phyloP scores from a whole-genome alignment of 192 early-diverging fungal species.

The Paraglomus occultum region DNA sequence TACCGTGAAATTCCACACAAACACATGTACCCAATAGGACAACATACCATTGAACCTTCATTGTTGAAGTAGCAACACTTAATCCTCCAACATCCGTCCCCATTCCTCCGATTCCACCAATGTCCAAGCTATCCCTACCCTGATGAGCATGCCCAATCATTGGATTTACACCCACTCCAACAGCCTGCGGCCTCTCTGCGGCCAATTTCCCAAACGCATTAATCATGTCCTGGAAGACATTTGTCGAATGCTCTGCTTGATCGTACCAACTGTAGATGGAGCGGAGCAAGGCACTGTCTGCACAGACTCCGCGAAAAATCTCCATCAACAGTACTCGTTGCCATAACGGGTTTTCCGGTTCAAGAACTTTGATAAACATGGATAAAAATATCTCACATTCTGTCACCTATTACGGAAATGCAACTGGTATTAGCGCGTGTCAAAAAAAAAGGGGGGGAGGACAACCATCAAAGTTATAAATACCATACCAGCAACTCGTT shows the following conservation, averaged over 20 bases:
- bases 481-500: slow-evolving; percentile 60
- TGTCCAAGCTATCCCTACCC: slow-evolving; percentile 41
- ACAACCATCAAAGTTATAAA: not conserved
- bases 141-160: slow-evolving; percentile 30
- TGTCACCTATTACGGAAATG: slow-evolving; percentile 50
- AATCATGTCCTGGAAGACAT: slow-evolving; percentile 81
- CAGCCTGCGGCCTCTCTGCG: slow-evolving; percentile 62
- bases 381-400: slow-evolving; percentile 96
- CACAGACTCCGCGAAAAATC: slow-evolving; percentile 67
- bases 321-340: slow-evolving; percentile 80
- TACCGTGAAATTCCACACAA: not conserved
- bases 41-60: slow-evolving; percentile 70
- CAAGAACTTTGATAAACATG: slow-evolving; percentile 80
- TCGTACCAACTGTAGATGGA: slow-evolving; percentile 79
- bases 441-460: not conserved
- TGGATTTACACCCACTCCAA: slow-evolving; percentile 43
- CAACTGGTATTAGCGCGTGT: too few relatives aligned
- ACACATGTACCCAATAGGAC: not conserved
- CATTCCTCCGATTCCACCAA: slow-evolving; percentile 4
- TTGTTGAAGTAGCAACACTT: slow-evolving; percentile 49
- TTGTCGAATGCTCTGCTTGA: slow-evolving; percentile 64
- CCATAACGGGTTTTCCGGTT: slow-evolving; percentile 78
- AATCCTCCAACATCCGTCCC: slow-evolving; percentile 33
- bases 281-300: slow-evolving; percentile 59
- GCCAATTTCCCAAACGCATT: slow-evolving; percentile 72